Percentiles rank a stretch among this genome's conserved stretches.
Evolutionary conservation across 805 yeast species (phyloP).

Genomic region (Kodamaea kaohsiungensis): DNA sequence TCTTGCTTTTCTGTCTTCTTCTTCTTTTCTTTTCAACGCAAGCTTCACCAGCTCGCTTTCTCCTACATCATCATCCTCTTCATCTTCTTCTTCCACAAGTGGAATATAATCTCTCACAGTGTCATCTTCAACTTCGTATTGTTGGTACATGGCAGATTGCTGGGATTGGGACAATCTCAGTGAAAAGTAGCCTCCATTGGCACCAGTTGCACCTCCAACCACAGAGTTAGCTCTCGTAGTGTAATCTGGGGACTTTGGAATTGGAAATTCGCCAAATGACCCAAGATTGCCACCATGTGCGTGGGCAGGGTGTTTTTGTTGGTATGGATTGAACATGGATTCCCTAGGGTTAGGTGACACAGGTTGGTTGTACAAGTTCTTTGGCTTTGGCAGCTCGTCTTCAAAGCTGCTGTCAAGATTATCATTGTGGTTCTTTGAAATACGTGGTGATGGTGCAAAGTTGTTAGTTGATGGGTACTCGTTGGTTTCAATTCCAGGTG

Average conservation of each 20-base stretch:
- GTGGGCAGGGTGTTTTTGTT: slow-evolving; percentile 11
- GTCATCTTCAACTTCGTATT: slow-evolving; percentile 46
- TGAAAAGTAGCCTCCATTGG: slow-evolving; percentile 35
- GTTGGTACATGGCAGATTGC: slow-evolving; percentile 44
- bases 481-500: background rate
- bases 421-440: background rate
- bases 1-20: slow-evolving; percentile 17
- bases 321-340: slow-evolving; percentile 31
- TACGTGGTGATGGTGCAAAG: slow-evolving; percentile 3
- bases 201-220: slow-evolving; percentile 26
- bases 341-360: slow-evolving; percentile 7
- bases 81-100: slow-evolving; percentile 45
- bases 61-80: slow-evolving; percentile 41
- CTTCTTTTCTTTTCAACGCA: slow-evolving; percentile 20
- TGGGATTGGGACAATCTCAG: slow-evolving; percentile 46
- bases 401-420: slow-evolving; percentile 9
- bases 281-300: slow-evolving; percentile 14
- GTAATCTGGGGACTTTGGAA: slow-evolving; percentile 46
- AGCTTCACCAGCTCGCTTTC: slow-evolving; percentile 17
- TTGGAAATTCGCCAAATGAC: slow-evolving; percentile 42
- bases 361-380: slow-evolving; percentile 6
- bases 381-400: slow-evolving; percentile 5
- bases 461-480: background rate
- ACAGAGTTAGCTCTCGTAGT: slow-evolving; percentile 48
- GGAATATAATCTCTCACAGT: slow-evolving; percentile 45